phyloP scores from a whole-genome alignment of 108 stramenopile genomes.

The Skeletonema tropicum region DNA sequence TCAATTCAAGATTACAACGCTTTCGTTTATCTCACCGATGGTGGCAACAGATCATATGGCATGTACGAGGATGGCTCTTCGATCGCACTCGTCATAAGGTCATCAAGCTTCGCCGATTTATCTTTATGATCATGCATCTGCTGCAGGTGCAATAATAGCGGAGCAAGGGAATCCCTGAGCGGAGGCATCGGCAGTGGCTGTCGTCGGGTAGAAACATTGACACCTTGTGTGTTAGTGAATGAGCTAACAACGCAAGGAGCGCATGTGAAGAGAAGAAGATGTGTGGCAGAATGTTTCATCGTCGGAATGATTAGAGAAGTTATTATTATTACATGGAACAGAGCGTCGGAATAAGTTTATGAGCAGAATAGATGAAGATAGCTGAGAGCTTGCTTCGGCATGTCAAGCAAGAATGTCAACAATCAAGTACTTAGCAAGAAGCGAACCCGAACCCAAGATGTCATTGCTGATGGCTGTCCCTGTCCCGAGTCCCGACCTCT shows the following conservation, averaged over 20 bases:
- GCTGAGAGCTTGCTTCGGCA: too few species aligned
- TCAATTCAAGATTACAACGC: not conserved
- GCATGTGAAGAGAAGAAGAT: not conserved
- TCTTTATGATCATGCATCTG: not conserved
- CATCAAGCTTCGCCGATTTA: not conserved
- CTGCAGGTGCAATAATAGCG: not conserved
- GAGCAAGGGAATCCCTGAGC: not conserved
- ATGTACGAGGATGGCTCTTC: slow-evolving; percentile 10
- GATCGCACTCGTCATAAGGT: not conserved
- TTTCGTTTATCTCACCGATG: not conserved
- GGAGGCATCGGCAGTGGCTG: not conserved
- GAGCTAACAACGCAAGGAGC: not conserved
- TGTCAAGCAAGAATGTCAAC: not conserved
- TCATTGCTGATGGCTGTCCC: too few species aligned
- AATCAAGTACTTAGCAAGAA: too few species aligned
- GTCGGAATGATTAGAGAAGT: not conserved
- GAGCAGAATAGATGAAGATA: not conserved
- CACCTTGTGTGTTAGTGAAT: not conserved
- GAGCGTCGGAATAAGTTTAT: not conserved
- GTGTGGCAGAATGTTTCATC: not conserved
- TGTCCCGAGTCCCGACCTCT: too few species aligned
- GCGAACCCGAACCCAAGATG: not conserved
- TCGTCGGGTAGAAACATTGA: not conserved
- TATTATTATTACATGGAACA: not conserved
- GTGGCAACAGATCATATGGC: slow-evolving; percentile 23